Conservation (phyloP, 1,139 yeast species). For the Chernovozyma sophiae-reginae region DNA sequence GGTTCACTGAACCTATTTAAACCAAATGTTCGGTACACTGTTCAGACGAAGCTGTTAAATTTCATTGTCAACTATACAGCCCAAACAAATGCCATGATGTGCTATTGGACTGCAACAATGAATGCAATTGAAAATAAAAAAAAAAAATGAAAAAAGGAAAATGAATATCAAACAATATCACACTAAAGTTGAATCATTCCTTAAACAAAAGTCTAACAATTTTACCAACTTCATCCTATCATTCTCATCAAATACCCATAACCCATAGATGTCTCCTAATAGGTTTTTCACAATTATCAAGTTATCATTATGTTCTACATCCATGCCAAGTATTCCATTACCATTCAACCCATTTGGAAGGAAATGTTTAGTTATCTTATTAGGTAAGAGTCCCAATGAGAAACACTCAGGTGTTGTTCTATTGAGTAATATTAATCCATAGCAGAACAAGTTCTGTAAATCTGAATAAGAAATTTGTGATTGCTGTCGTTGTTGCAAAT, state of each 20-base stretch:
- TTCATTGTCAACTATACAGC: too few species aligned
- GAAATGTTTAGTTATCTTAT: slow-evolving; percentile 42
- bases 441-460: slow-evolving; percentile 56
- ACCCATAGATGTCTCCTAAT: slow-evolving; percentile 76
- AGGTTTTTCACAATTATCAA: slow-evolving; percentile 75
- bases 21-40: too few species aligned
- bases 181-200: slow-evolving; percentile 22
- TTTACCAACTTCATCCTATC: slow-evolving; percentile 64
- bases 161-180: too few species aligned
- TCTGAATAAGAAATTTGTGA: slow-evolving; percentile 24
- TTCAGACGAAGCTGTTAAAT: too few species aligned
- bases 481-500: slow-evolving; percentile 10
- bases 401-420: slow-evolving; percentile 74
- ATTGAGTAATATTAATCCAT: slow-evolving; percentile 76
- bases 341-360: slow-evolving; percentile 38
- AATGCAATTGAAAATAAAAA: not conserved
- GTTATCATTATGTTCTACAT: slow-evolving; percentile 74
- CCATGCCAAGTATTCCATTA: slow-evolving; percentile 50
- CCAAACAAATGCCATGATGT: too few species aligned
- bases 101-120: too few species aligned
- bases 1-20: too few species aligned
- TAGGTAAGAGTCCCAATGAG: slow-evolving; percentile 71
- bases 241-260: slow-evolving; percentile 80
- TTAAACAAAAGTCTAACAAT: slow-evolving; percentile 55
- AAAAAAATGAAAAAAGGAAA: not conserved